A percentile compares a stretch with the other conserved stretches of the same genome.
These are phyloP conservation scores for Oryza meridionalis DNA, from an alignment of 176 grass and related monocot genomes.

Conservation along the genomic window DNA sequence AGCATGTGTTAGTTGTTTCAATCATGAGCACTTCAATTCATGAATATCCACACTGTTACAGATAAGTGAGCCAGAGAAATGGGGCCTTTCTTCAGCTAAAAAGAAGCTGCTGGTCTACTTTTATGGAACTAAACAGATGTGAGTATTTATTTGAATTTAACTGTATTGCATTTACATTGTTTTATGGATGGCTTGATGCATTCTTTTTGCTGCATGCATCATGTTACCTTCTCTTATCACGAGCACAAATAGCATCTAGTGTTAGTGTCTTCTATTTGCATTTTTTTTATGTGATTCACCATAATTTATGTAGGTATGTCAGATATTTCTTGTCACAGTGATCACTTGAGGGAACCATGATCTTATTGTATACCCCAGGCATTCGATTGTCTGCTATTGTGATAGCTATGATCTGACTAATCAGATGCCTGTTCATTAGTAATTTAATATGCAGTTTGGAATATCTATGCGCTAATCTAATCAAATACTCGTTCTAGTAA, in stretches of 20 bases:
- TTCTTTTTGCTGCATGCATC: slow-evolving; percentile 36
- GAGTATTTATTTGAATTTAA: slow-evolving; percentile 55
- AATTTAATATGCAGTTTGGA: neutral
- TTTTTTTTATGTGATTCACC: neutral
- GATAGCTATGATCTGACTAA: neutral
- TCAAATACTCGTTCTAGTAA: neutral
- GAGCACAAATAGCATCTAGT: neutral
- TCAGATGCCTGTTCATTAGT: neutral
- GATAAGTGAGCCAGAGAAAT: slow-evolving; percentile 89
- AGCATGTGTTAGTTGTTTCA: slow-evolving; percentile 27
- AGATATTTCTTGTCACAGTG: neutral
- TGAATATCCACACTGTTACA: slow-evolving; percentile 48
- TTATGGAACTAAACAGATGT: slow-evolving; percentile 99
- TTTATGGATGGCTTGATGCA: neutral
- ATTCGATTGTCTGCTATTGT: neutral
- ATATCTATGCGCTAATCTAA: neutral
- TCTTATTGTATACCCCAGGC: slow-evolving; percentile 4
- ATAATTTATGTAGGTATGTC: slow-evolving; percentile 17
- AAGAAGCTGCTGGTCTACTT: slow-evolving; percentile 97
- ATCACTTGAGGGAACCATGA: neutral
- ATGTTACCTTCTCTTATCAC: slow-evolving; percentile 26
- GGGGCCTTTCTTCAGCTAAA: slow-evolving; percentile 60
- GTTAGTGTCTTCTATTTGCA: slow-evolving; percentile 8
- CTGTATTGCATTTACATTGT: slow-evolving; percentile 20
- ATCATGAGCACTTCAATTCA: slow-evolving; percentile 29